Base-by-base conservation (phyloP, 768 basidiomycete species). In the Rhizopogon vesiculosus region DNA sequence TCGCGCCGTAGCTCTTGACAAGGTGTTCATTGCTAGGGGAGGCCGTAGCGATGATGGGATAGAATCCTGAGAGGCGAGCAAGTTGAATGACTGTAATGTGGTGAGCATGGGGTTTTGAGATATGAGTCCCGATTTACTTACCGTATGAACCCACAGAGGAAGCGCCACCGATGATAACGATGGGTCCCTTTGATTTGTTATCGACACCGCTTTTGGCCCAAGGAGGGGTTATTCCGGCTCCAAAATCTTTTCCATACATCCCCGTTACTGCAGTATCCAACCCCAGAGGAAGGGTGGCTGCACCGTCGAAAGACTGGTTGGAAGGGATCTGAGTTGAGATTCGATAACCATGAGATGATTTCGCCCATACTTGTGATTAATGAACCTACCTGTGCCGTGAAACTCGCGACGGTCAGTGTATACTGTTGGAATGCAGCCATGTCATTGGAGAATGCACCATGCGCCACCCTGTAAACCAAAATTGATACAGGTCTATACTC, bases 71-170 rank as follows among this genome's bases (percentile, higher is more conserved):
- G 18, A 71, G 53, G 42, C 63, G 72, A 2, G 77, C 76, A 7
- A 77, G 65, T 61, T 79, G 77, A 50, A 73, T 68, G 10, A 54
- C 77, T 74, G 55, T 3, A n/a, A 33, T 38, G 40, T 33, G 15
- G 31, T 29, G n/a, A 40, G 38, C 9, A 25, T 41, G 18, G 1
- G 25, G 12, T 41, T 12, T 42, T 54, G 22, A 66, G 53, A 13
- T 18, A 42, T 10, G 40, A 58, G 42, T 44, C 10, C 16, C 16
- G 41, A 43, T 60, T 42, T 13, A 62, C 70, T 56, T 56, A 76
- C 79, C 69, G 45, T 69, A 76, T 67, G 72, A 74, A n/a, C 80
- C 80, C 2, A 80, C 78, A 19, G 76, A 77, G 9, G 72, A 72
- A 16, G 77, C 65, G 4, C 80, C 80, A 8, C 80, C 81, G 31